Evolutionary conservation across 73 alveolate genomes (phyloP).

Genomic region (Stentor coeruleus): DNA sequence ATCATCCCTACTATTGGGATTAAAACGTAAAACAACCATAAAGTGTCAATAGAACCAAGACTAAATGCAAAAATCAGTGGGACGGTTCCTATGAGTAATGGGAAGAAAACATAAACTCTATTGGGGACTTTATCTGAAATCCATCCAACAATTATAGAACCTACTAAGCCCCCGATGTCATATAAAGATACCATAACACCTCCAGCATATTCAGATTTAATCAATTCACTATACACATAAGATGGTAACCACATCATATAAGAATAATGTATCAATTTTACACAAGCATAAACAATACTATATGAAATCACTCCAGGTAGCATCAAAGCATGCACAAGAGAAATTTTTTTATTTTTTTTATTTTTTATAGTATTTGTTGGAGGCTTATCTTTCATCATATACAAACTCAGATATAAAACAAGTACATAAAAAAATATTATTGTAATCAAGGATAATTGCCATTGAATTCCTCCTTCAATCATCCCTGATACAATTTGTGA

Average conservation of each 20-base stretch:
- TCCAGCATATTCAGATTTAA: background rate
- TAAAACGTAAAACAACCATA: constrained; percentile 10
- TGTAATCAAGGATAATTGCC: background rate
- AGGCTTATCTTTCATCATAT: background rate
- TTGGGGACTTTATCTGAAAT: background rate
- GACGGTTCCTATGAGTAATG: background rate
- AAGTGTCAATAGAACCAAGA: background rate
- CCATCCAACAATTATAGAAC: background rate
- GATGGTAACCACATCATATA: background rate
- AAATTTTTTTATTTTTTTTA: too few species aligned
- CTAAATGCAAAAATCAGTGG: background rate
- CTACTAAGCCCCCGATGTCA: background rate
- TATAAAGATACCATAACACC: background rate
- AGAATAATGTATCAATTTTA: background rate
- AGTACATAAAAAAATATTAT: background rate
- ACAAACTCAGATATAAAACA: background rate
- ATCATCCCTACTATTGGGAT: background rate
- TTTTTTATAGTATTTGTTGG: too few species aligned
- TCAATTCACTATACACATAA: background rate
- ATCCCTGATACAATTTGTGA: background rate
- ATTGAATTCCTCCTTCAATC: background rate
- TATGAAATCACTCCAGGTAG: background rate
- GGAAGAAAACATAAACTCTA: background rate
- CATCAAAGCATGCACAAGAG: background rate
- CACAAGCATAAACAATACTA: background rate